Evolutionary conservation across 2,329 filamentous ascomycete species (phyloP).

Genomic region (Alternaria postmessia): DNA sequence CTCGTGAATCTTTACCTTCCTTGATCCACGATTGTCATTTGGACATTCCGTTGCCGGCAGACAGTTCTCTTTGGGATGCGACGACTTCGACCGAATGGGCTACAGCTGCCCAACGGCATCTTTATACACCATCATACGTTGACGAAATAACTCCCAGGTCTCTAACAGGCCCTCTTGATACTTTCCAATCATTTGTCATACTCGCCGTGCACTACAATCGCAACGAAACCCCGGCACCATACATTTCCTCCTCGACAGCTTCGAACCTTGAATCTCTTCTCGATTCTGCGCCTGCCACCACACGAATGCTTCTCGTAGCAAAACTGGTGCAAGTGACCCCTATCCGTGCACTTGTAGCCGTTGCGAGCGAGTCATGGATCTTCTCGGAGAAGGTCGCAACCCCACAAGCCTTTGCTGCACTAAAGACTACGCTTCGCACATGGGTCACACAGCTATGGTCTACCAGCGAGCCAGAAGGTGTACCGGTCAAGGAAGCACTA

Average conservation of each 20-base stretch:
- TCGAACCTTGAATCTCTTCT: conserved; percentile 37
- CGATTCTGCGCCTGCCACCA: conserved; percentile 30
- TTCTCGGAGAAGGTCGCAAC: conserved; percentile 53
- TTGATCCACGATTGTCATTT: conserved; percentile 30
- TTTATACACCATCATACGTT: conserved; percentile 33
- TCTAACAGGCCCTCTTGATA: conserved; percentile 26
- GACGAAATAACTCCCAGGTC: conserved; percentile 30
- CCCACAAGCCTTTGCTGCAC: conserved; percentile 39
- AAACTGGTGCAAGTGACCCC: conserved; percentile 52
- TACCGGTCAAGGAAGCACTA: conserved; percentile 37
- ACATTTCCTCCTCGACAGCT: conserved; percentile 18
- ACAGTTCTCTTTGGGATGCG: conserved; percentile 51
- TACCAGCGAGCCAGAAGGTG: conserved; percentile 12
- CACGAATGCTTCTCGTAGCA: conserved; percentile 45
- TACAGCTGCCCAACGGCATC: conserved; percentile 28
- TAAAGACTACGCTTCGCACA: conserved; percentile 43
- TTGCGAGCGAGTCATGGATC: conserved; percentile 57
- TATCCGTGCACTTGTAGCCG: conserved; percentile 53
- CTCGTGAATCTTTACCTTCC: conserved; percentile 30
- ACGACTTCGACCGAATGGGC: conserved; percentile 32
- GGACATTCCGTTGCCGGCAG: conserved; percentile 51
- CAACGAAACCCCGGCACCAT: conserved; percentile 27
- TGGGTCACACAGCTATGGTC: conserved; percentile 50
- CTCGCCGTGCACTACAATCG: conserved; percentile 45
- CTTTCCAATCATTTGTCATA: conserved; percentile 51